These are phyloP conservation scores for Mucor mucedo DNA, from an alignment of 371 early-diverging fungal genomes.

Conservation along the genomic window DNA sequence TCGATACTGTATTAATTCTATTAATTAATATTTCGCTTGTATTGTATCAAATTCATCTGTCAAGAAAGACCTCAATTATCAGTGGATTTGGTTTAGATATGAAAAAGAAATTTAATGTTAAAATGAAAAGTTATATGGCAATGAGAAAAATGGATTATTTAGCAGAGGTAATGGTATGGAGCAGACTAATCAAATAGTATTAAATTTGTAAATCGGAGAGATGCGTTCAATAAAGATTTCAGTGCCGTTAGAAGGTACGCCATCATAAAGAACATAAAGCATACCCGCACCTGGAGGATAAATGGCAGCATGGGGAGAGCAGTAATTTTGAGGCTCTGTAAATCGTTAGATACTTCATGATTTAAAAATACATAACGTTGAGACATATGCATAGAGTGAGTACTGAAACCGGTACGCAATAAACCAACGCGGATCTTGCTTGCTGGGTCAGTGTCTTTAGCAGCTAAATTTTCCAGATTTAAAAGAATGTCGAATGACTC, in stretches of 20 bases:
- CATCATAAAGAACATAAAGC: slow-evolving; percentile 62
- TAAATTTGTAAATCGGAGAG: slow-evolving; percentile 31
- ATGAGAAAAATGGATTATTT: no score
- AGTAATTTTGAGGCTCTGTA: slow-evolving; percentile 45
- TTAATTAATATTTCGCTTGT: no score
- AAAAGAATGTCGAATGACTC: slow-evolving; percentile 43
- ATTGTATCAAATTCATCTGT: no score
- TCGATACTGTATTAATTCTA: no score
- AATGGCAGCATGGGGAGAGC: slow-evolving; percentile 60
- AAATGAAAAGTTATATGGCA: no score
- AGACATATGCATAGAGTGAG: slow-evolving; percentile 71
- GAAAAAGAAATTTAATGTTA: no score
- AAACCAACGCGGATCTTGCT: slow-evolving; percentile 50
- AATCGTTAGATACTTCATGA: slow-evolving; percentile 31
- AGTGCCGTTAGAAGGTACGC: slow-evolving; percentile 56
- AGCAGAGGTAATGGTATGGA: background rate
- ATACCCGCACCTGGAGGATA: slow-evolving; percentile 68
- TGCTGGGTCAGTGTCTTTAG: slow-evolving; percentile 14
- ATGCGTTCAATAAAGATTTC: slow-evolving; percentile 41
- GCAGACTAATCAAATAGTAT: background rate
- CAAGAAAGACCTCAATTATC: no score
- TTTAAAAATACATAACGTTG: slow-evolving; percentile 59
- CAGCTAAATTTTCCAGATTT: slow-evolving; percentile 37
- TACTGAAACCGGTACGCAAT: slow-evolving; percentile 62
- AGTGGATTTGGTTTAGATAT: no score